phyloP scores from a whole-genome alignment of 2,329 filamentous ascomycete genomes.

The Colletotrichum neosansevieriae region DNA sequence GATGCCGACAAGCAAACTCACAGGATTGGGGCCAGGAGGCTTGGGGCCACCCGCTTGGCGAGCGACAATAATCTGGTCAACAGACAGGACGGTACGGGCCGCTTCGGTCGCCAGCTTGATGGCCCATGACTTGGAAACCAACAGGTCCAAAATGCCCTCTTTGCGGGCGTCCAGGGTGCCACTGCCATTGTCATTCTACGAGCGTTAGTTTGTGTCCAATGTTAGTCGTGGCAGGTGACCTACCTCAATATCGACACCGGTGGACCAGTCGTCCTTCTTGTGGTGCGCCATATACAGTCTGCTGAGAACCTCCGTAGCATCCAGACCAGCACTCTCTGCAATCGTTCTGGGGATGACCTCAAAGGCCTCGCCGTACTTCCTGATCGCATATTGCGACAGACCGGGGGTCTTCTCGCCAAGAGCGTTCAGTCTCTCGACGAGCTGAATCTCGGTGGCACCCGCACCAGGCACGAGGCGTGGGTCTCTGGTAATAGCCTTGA shows the following conservation, averaged over 20 bases:
- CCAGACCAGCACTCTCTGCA: slow-evolving; percentile 93
- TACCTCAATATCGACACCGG: slow-evolving; percentile 93
- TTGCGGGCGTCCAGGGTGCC: slow-evolving; percentile 89
- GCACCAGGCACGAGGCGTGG: slow-evolving; percentile 91
- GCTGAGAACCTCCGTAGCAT: slow-evolving; percentile 96
- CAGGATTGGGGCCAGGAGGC: slow-evolving; percentile 91
- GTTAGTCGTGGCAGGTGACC: slow-evolving; percentile 40
- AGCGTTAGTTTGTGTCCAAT: not conserved
- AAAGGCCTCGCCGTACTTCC: slow-evolving; percentile 97
- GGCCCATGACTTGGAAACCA: slow-evolving; percentile 94
- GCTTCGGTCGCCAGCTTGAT: slow-evolving; percentile 97
- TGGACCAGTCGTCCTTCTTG: slow-evolving; percentile 87
- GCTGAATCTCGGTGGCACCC: slow-evolving; percentile 92
- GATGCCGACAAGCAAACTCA: slow-evolving; percentile 48
- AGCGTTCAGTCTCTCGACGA: slow-evolving; percentile 90
- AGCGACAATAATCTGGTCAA: slow-evolving; percentile 99
- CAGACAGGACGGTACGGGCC: slow-evolving; percentile 91
- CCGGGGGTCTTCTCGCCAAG: slow-evolving; percentile 94
- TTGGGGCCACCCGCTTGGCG: slow-evolving; percentile 97
- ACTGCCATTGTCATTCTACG: slow-evolving; percentile 78
- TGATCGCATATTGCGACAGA: slow-evolving; percentile 94
- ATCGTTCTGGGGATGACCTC: slow-evolving; percentile 95
- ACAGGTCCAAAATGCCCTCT: slow-evolving; percentile 90
- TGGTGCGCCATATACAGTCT: slow-evolving; percentile 93
- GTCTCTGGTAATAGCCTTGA: slow-evolving; percentile 98